Base-by-base conservation (phyloP, 371 early-diverging fungal genomes). In the Zopfochytrium polystomum region DNA sequence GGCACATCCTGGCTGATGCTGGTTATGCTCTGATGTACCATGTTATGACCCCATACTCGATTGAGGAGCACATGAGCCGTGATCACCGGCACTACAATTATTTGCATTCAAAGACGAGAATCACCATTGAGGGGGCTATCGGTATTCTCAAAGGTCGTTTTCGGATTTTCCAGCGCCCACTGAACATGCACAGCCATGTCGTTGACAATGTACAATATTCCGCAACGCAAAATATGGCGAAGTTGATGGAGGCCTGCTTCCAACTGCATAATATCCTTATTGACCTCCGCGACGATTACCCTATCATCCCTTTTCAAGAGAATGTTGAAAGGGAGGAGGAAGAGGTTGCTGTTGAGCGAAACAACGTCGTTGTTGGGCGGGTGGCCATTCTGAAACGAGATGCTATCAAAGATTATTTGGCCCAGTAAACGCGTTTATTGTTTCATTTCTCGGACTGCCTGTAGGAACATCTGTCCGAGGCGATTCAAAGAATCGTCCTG, bases 141-240 rank as follows among this genome's bases (percentile, higher is more conserved):
- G 62, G 62, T 0, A 13, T 27, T 18, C n/a, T 62, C n/a, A 62
- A 62, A 26, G 48, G 48, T 26, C 62, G 54, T 18, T 62, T 62
- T 33, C 33, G 56, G 3, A n/a, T 2, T 5, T 49, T 62, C 7
- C 26, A 62, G 47, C 6, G 30, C 1, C 32, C 33, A 2, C 7
- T 62, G 20, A 34, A 48, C 31, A 3, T 4, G 35, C 20, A 43
- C 9, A 35, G 15, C 13, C 7, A 58, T 25, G 27, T 26, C 32
- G 31, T 5, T 52, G 52, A 26, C 5, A 32, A 52, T 5, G 52
- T 11, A n/a, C 6, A 32, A 6, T 30, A 6, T 13, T 6, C 6
- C 7, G 52, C 52, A 52, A 52, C 26, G 26, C 13, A 52, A 22
- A 18, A 32, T 18, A 26, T 30, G 31, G 52, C 52, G 13, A 11